These are phyloP conservation scores for Stachybotrys chartarum DNA, from an alignment of 2,329 filamentous ascomycete species.

Conservation along the genomic window DNA sequence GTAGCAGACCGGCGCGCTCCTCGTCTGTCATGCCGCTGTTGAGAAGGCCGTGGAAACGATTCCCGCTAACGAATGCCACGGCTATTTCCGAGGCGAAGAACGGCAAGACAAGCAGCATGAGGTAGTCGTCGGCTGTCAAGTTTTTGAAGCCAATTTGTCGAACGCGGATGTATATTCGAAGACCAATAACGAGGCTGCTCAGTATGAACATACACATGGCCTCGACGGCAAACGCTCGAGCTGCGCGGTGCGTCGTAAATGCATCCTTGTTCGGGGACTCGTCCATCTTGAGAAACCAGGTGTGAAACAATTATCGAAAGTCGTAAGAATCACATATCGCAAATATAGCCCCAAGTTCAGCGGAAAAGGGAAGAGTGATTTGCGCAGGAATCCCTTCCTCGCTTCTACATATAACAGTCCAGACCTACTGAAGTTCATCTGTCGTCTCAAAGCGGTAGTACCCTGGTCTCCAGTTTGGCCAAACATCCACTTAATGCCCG, in stretches of 20 bases:
- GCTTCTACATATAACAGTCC: background rate
- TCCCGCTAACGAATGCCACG: background rate
- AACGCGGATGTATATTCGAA: conserved; percentile 42
- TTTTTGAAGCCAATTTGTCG: conserved; percentile 25
- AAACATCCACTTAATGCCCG: background rate
- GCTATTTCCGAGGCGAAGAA: conserved; percentile 14
- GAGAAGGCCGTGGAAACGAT: conserved; percentile 29
- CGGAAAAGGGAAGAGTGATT: background rate
- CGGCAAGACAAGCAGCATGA: conserved; percentile 17
- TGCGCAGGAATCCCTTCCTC: background rate
- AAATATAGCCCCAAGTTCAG: background rate
- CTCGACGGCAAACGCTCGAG: conserved; percentile 8
- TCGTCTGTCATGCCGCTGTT: conserved; percentile 44
- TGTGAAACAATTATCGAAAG: background rate
- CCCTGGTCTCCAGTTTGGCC: background rate
- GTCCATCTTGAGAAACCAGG: background rate
- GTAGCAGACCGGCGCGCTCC: conserved; percentile 31
- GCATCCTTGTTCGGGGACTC: background rate
- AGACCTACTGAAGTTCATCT: too few relatives aligned
- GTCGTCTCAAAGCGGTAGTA: background rate
- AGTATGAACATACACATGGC: conserved; percentile 37
- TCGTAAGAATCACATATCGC: background rate
- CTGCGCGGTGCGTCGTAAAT: background rate
- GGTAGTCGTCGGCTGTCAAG: conserved; percentile 42
- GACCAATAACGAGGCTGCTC: conserved; percentile 36